Evolutionary conservation across 2,329 filamentous ascomycete species (phyloP).

Genomic region (Penicillium sp.): DNA sequence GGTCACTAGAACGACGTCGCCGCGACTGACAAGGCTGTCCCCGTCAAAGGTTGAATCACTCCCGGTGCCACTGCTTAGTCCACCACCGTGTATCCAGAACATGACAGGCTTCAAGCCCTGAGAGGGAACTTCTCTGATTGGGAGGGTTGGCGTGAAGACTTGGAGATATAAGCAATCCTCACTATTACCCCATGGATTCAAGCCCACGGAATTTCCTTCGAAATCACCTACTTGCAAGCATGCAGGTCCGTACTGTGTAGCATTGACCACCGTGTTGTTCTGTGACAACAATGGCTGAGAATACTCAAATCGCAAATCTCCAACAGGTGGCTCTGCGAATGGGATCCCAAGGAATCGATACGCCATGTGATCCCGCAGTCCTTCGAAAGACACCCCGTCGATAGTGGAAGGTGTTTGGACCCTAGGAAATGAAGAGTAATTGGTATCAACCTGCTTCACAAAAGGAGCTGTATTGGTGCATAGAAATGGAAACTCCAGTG

Average conservation of each 20-base stretch:
- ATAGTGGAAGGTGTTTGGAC: constrained; percentile 1
- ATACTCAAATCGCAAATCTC: constrained; percentile 24
- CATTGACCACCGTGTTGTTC: constrained; percentile 22
- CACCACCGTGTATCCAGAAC: constrained; percentile 50
- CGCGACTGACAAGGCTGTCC: constrained; percentile 40
- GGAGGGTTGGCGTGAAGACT: constrained; percentile 17
- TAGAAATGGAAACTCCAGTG: constrained; percentile 1
- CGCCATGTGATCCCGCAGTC: constrained; percentile 11
- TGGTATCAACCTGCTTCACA: constrained; percentile 7
- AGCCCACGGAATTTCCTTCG: constrained; percentile 9
- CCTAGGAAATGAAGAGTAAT: constrained; percentile 11
- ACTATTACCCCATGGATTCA: constrained; percentile 15
- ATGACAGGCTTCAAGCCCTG: constrained; percentile 28
- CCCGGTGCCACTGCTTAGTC: constrained; percentile 35
- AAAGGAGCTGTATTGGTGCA: constrained; percentile 11
- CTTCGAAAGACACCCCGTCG: constrained; percentile 7
- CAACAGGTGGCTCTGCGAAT: constrained; percentile 30
- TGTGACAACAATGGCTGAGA: constrained; percentile 23
- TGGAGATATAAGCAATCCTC: constrained; percentile 34
- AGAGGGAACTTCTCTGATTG: constrained; percentile 14
- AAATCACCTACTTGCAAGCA: constrained; percentile 27
- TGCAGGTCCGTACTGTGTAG: constrained; percentile 22
- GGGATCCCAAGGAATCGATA: constrained; percentile 22
- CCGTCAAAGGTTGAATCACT: constrained; percentile 27
- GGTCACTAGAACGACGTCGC: constrained; percentile 45